Evolutionary conservation across 2,329 filamentous ascomycete genomes (phyloP), one percentile per base, ranked within the genome.

Genomic region (Colletotrichum salicis): DNA sequence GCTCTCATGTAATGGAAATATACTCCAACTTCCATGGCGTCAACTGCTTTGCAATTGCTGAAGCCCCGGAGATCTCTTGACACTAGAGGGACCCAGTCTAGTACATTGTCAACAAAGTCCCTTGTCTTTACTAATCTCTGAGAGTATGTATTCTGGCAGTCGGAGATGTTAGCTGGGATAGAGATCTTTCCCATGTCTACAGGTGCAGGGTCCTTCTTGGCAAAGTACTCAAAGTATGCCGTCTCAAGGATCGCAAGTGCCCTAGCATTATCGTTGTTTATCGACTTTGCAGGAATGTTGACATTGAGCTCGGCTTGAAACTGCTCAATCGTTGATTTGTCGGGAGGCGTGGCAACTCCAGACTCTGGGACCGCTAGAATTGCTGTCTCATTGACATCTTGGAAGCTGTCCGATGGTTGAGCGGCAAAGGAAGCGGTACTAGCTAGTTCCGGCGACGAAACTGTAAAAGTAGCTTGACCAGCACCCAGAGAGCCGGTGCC

Each of bases 1-100:
- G 67, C 51, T 35, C 54, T 72, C 70, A 72, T 70, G 37, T 72
- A 72, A 22, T 72, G 70, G n/a, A 72, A 72, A 45, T 72, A 70
- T 2, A 71, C 52, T 1, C 52, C 70, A 15, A 71, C 56, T 5
- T 72, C 67, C 24, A 72, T 48, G 1, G 70, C 45, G 5, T 61
- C 45, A 1, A 72, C 54, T 4, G 67, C 60, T 45, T 54, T 70
- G 60, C 70, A 72, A 7, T 62, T 63, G 1, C 37, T 45, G n/a
- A 70, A 71, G 4, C 61, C 67, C 0, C 66, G 29, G 3, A 71
- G 67, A 6, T 72, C 61, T 13, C 67, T 57, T 7, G 70, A 59
- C 3, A 58, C 5, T 3, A 72, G 57, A 5, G 69, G 65, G 6
- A 71, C 33, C 58, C 58, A 71, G n/a, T 24, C 37, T 0, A 71